Evolutionary conservation across 352 stramenopile genomes (phyloP).

Genomic region (Globisporangium yorkense): DNA sequence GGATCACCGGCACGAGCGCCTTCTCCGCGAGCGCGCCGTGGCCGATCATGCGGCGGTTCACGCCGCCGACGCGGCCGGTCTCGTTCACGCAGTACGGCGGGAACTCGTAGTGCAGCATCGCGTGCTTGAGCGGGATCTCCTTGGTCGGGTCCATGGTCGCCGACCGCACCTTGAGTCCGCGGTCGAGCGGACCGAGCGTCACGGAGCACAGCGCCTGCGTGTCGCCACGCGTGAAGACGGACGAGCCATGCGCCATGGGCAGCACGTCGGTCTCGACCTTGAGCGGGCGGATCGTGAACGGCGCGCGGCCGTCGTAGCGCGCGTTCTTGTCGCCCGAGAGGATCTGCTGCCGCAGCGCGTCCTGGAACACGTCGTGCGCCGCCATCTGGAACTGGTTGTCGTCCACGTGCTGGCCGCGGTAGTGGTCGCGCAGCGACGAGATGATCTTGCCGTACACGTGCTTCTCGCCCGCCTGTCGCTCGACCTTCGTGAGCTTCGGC

Average conservation of each 20-base stretch:
- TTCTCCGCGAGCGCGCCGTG: slow-evolving; percentile 97
- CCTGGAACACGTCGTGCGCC: slow-evolving; percentile 76
- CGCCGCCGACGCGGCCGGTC: slow-evolving; percentile 80
- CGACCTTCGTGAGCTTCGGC: slow-evolving; percentile 40
- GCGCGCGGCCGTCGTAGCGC: slow-evolving; percentile 83
- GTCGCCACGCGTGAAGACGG: slow-evolving; percentile 84
- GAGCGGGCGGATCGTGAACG: slow-evolving; percentile 81
- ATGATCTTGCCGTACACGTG: slow-evolving; percentile 70
- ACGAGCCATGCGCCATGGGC: slow-evolving; percentile 86
- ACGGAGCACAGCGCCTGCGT: slow-evolving; percentile 89
- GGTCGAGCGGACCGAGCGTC: slow-evolving; percentile 79
- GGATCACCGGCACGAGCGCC: slow-evolving; percentile 91
- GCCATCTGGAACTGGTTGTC: slow-evolving; percentile 53
- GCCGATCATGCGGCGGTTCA: slow-evolving; percentile 92
- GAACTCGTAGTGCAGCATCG: slow-evolving; percentile 99
- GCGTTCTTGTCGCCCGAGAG: slow-evolving; percentile 41
- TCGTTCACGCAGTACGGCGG: slow-evolving; percentile 96
- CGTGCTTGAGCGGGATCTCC: slow-evolving; percentile 51
- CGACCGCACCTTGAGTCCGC: slow-evolving; percentile 63
- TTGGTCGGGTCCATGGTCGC: slow-evolving; percentile 41
- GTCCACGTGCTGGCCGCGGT: slow-evolving; percentile 28
- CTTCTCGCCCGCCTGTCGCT: slow-evolving; percentile 62
- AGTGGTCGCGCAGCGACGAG: slow-evolving; percentile 45
- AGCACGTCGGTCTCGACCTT: slow-evolving; percentile 84
- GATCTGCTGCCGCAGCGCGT: slow-evolving; percentile 60